phyloP scores from a whole-genome alignment of 257 asterid species.

The Linderniella brevidens region DNA sequence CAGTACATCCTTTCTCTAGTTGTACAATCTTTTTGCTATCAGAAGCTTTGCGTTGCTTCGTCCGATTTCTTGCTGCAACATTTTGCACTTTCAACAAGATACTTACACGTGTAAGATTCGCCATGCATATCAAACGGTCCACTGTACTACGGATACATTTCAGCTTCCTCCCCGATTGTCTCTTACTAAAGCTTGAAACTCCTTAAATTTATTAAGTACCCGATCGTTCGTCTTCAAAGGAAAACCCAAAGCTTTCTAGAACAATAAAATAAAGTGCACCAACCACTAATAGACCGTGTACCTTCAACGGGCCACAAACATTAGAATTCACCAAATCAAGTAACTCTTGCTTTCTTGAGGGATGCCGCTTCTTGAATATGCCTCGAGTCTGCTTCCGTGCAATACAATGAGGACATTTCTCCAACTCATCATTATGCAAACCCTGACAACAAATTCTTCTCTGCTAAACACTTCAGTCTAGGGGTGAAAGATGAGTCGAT shows the following conservation, averaged over 20 bases:
- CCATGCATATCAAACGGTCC: neutral
- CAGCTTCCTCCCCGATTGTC: neutral
- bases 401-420: neutral
- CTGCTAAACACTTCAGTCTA: no score
- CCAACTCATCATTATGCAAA: neutral
- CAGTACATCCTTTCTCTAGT: no score
- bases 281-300: neutral
- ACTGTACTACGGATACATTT: neutral
- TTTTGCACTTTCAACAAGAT: no score
- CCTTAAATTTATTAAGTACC: neutral
- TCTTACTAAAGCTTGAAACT: slow-evolving; percentile 1
- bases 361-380: neutral
- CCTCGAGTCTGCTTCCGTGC: neutral
- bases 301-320: slow-evolving; percentile 1
- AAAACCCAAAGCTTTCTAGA: neutral
- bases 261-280: neutral
- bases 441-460: no score
- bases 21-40: no score
- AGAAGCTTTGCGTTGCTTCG: no score
- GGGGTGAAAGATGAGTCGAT: no score
- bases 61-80: no score
- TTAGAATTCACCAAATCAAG: neutral
- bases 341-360: neutral
- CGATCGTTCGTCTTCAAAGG: neutral
- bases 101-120: no score